These are phyloP conservation scores for Podaxis sp. DNA, from an alignment of 768 basidiomycete species.

Conservation along the genomic window DNA sequence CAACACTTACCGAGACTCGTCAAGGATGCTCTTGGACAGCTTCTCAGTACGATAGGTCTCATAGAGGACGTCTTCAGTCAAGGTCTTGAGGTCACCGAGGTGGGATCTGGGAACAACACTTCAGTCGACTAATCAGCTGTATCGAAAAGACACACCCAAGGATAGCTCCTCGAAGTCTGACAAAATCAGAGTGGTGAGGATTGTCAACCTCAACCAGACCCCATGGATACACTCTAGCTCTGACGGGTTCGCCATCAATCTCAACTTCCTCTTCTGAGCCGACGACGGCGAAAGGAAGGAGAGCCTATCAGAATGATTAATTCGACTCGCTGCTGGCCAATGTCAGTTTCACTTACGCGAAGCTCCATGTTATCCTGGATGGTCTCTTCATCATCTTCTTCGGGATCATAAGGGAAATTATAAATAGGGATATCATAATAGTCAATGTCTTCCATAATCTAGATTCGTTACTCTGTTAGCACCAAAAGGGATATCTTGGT, in stretches of 20 bases:
- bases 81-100: constrained; percentile 78
- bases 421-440: constrained; percentile 88
- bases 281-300: constrained; percentile 86
- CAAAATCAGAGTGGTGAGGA: constrained; percentile 87
- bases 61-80: constrained; percentile 83
- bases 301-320: constrained; percentile 32
- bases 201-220: constrained; percentile 92
- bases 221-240: constrained; percentile 89
- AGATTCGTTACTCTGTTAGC: background rate
- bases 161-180: constrained; percentile 74
- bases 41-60: constrained; percentile 92
- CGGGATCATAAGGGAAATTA: constrained; percentile 92
- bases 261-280: constrained; percentile 88
- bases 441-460: constrained; percentile 94
- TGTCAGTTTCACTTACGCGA: constrained; percentile 45
- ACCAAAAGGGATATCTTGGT: background rate
- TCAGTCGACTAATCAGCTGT: constrained; percentile 8
- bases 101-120: constrained; percentile 55
- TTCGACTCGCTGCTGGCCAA: constrained; percentile 2
- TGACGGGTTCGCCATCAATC: constrained; percentile 74
- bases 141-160: constrained; percentile 48
- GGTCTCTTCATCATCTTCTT: constrained; percentile 93
- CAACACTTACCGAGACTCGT: constrained; percentile 49
- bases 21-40: constrained; percentile 66
- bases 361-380: constrained; percentile 88